phyloP scores from a whole-genome alignment of 768 basidiomycete genomes.

The Russula olivacea region DNA sequence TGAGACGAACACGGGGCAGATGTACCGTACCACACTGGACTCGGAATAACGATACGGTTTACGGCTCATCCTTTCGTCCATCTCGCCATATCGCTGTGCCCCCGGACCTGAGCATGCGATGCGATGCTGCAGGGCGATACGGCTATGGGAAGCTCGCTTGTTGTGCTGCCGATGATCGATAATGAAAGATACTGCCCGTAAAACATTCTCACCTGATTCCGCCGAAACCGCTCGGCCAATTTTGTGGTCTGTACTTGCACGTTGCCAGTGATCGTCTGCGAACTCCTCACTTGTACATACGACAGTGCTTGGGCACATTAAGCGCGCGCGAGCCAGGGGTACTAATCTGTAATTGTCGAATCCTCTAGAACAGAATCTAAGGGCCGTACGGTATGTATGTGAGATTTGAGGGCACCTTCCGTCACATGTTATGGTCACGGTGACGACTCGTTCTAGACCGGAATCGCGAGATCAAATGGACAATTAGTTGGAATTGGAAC shows the following conservation, averaged over 20 bases:
- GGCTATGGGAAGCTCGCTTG: not conserved
- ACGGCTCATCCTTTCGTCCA: not conserved
- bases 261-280: not conserved
- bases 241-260: not conserved
- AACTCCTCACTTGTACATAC: not conserved
- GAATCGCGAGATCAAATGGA: not conserved
- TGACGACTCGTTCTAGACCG: constrained; percentile 3
- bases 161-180: not conserved
- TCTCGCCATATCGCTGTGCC: not conserved
- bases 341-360: not conserved
- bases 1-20: not conserved
- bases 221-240: not conserved
- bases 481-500: not conserved
- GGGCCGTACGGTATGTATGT: too few relatives aligned
- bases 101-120: not conserved
- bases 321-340: not conserved
- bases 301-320: not conserved
- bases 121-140: not conserved
- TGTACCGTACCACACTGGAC: not conserved
- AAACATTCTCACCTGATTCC: not conserved
- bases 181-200: not conserved
- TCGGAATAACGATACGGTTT: not conserved
- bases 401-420: too few relatives aligned
- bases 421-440: constrained; percentile 1
- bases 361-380: not conserved